Base-by-base conservation (phyloP, 2,329 filamentous ascomycete species). In the Botrytis porri region DNA sequence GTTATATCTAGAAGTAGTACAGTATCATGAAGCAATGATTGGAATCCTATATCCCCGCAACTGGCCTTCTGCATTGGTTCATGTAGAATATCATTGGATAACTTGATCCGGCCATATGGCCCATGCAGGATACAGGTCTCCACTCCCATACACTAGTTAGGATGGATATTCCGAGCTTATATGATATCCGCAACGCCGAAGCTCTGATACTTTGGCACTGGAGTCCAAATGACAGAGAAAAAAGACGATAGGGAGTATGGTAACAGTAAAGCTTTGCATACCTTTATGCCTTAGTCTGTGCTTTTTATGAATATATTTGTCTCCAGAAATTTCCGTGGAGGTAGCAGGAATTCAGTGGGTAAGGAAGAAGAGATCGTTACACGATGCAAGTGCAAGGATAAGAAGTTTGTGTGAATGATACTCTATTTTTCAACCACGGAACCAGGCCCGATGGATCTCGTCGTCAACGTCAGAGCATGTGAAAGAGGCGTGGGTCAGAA, bases 91-190 rank as follows among this genome's bases (percentile, higher is more conserved):
- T 62, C n/a, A 71, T 67, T 71, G 69, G 61, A 57, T 43, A 35
- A 66, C 74, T 75, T 64, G 73, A 71, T 75, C 73, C 78, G 77
- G 77, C 74, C 76, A 77, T 75, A 77, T 72, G 77, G 76, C 76
- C 74, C 75, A 79, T 65, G 77, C 70, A 77, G 45, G 41, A 64
- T 54, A 45, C 20, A 60, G 60, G 51, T 65, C 70, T 76, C 73
- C 75, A 78, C 75, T 76, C 74, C 75, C 75, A 69, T 61, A 57
- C 73, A 75, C 76, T 77, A 77, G 75, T 73, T 75, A 70, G 72
- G 75, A 45, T 66, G 66, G 66, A 60, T 71, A 63, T 75, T 70
- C 75, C 73, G 74, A 76, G 71, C 70, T 74, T 73, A 72, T 69
- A 69, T 73, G 57, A 72, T 60, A 71, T 73, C 72, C 72, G 72